Base-by-base conservation (phyloP, 1,284 basidiomycete species). In the Rhodofomes roseus region DNA sequence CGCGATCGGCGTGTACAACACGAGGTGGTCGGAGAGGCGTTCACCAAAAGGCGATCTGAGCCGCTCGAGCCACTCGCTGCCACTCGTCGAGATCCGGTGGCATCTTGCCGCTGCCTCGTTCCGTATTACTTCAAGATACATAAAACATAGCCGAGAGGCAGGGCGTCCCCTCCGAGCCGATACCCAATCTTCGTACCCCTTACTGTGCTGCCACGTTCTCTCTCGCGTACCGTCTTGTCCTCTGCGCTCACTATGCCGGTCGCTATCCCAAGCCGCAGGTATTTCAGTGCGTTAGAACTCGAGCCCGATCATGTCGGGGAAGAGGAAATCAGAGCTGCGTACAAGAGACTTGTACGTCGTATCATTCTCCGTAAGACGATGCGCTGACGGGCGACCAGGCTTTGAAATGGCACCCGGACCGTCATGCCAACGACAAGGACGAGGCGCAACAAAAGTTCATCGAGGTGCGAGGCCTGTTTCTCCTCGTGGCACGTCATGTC, bases 381-480 rank as follows among this genome's bases (percentile, higher is more conserved):
- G 46, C n/a, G 46, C 44, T 58, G 14, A 62, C 20, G 29, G 23
- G 14, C 56, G 54, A 54, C 62, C 66, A 93, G 86, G 93, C 93
- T 44, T 77, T 96, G 70, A 93, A 92, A 81, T 92, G 90, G 86
- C 95, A 96, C 75, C 94, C 94, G 41, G 95, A 97, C 75, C 86
- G 90, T 60, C 90, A 91, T 76, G 76, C 79, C 55, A 78, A 77
- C 60, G 71, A 78, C 58, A 72, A 71, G 51, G 89, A 89, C 61
- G 79, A 78, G 16, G 84, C 88, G 12, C 79, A 84, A 60, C 83
- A 84, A 67, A 90, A 90, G 75, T 92, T 92, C 74, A 89, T 91
- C 71, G 88, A 92, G 74, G 83, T 85, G 69, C 72, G n/a, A n/a
- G n/a, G 70, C 31, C 31, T 34, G 31, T 34, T 66, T 23, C 34